Evolutionary conservation across 371 early-diverging fungal genomes (phyloP).

Genomic region (Mortierella sp.): DNA sequence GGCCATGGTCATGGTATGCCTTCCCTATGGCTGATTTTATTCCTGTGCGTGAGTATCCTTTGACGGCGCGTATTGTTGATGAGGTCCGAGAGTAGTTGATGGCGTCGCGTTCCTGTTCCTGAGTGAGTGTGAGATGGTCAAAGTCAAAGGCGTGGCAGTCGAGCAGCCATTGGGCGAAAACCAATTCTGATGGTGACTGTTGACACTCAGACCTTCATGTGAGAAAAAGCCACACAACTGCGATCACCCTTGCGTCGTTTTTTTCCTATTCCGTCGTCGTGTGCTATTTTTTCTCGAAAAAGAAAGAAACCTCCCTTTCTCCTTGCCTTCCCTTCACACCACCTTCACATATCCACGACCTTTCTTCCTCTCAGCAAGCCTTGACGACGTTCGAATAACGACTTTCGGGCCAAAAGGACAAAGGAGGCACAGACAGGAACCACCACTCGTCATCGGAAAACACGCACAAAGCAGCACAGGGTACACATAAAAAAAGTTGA

Average conservation of each 20-base stretch:
- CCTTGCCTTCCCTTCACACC: background rate
- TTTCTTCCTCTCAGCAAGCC: background rate
- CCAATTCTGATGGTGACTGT: background rate
- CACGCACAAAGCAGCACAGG: background rate
- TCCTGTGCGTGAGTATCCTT: background rate
- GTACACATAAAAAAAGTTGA: background rate
- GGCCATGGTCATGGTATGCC: slow-evolving; percentile 29
- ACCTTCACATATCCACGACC: background rate
- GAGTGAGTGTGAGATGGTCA: background rate
- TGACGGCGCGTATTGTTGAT: background rate
- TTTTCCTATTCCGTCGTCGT: slow-evolving; percentile 10
- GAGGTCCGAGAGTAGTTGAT: background rate
- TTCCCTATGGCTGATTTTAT: background rate
- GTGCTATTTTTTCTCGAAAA: background rate
- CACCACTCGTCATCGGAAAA: background rate
- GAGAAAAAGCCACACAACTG: slow-evolving; percentile 6
- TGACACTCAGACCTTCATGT: background rate
- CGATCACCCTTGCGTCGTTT: background rate
- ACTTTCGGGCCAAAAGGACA: background rate
- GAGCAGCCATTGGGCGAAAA: background rate
- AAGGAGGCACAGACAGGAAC: background rate
- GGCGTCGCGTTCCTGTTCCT: slow-evolving; percentile 1
- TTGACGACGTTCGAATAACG: no score
- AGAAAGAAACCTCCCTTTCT: background rate
- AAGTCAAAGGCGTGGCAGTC: background rate